Base-by-base conservation (phyloP, 768 basidiomycete species). In the Russula compacta region DNA sequence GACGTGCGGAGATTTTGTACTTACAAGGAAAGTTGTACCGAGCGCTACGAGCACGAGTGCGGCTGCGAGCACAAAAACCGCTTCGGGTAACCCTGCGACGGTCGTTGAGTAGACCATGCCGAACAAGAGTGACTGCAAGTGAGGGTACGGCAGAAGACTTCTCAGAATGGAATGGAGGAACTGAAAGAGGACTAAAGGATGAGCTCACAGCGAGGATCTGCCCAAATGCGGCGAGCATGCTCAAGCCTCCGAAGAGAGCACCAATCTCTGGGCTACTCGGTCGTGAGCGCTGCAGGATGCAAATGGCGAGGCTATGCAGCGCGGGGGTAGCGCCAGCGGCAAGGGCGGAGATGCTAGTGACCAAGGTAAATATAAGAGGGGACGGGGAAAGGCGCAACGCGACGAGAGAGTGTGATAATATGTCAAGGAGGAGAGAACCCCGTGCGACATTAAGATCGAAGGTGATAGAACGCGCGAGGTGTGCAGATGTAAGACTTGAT, bases 401-500 rank as follows among this genome's bases (percentile, higher is more conserved):
- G 12, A 90, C 83, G 40, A 87, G 75, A 6, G 76, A 70, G 67
- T 90, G 83, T 6, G 86, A 86, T 19, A 81, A 64, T 29, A 86
- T 78, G 60, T 91, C 89, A 15, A 88, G 68, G n/a, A 82, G 73
- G 47, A 91, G 76, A 1, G 87, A 90, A 35, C 74, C 74, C 50
- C 79, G 80, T 21, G 85, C 79, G 53, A 90, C 78, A n/a, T 76
- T 71, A 21, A 85, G 79, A 73, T 92, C 89, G 63, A 90, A 89
- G 32, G 73, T 74, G 56, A 89, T 75, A 67, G 87, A 89, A 32
- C 78, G 76, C 17, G 78, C 75, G 40, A 89, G 78, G 17, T 80
- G 76, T 9, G 72, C 71, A 15, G 78, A 78, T 32, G 77, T 81
- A 5, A 80, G 76, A 63, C 77, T 79, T 8, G 63, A 24, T 39